These are phyloP conservation scores for Eucalyptus microcorys DNA, from an alignment of 345 rosid species.

Conservation along the genomic window DNA sequence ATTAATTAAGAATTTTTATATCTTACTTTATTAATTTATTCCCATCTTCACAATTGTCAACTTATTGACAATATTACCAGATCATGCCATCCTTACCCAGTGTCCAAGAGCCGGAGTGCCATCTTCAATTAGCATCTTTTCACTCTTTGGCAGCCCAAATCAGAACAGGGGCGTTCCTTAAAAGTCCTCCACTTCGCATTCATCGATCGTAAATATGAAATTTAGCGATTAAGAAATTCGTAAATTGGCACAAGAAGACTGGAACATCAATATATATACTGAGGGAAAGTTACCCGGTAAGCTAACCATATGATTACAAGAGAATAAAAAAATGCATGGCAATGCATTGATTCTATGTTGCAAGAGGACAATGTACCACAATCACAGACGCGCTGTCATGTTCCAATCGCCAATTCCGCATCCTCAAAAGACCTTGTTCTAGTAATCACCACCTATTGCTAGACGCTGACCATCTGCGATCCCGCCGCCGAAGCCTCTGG, in stretches of 20 bases:
- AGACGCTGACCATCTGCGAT: not conserved
- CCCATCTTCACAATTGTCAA: not conserved
- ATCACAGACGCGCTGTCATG: not conserved
- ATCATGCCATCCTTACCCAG: not conserved
- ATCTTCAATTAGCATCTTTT: not conserved
- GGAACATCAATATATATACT: not conserved
- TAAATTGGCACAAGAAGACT: not conserved
- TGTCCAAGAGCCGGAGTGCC: not conserved
- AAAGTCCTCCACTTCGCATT: not conserved
- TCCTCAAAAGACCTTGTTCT: not conserved
- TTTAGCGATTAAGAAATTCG: not conserved
- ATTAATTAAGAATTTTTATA: too few species aligned
- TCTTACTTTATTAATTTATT: too few species aligned
- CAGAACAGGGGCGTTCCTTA: not conserved
- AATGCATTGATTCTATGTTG: not conserved
- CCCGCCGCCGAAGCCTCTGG: constrained; percentile 4
- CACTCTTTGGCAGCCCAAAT: not conserved
- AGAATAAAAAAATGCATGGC: not conserved
- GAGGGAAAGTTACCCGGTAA: not conserved
- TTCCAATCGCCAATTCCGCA: not conserved
- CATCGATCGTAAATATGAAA: not conserved
- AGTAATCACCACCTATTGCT: not conserved
- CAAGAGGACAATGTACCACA: not conserved
- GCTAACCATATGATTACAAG: not conserved
- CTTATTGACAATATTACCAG: not conserved